Evolutionary conservation across 1,139 yeast species (phyloP), one percentile per base, ranked within the genome.

Genomic region (Scheffersomyces segobiensis): DNA sequence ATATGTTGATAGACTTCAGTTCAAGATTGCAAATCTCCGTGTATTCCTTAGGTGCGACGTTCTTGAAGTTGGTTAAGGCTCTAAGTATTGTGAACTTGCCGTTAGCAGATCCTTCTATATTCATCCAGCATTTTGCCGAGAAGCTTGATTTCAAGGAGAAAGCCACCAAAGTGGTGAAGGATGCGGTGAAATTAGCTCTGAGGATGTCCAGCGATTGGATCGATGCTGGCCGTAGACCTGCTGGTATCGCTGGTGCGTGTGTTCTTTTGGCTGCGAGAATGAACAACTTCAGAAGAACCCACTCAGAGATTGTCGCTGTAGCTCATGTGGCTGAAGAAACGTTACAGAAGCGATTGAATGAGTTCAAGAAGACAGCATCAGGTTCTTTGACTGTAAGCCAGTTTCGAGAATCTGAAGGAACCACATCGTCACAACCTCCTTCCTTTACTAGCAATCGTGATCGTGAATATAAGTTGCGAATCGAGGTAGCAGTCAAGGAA

Each of bases 181-280:
- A 96, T 72, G 98, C 99, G 0, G 88, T 88, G 8, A 86, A 88
- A 65, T 77, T 95, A 48, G 97, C 97, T 0, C 92, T 87, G 67
- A 81, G 97, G 65, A 95, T 95, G 99, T 83, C 93, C 22, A 85
- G 87, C 55, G 99, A 95, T 71, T 95, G 98, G 98, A 90, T 95
- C 63, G 91, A 89, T 69, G 96, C 92, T 72, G 99, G 99, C 46
- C 84, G 99, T 70, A 83, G 99, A 61, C 99, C 99, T 0, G 98
- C 99, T 0, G 99, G 99, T 68, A 86, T 95, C 55, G 99, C 99
- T 0, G 99, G 99, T 39, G 99, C 99, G 0, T 93, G 98, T 73
- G 83, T 95, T 2, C 73, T 96, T 54, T 76, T 95, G 56, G 99
- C 99, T 0, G 95, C 98, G 3, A 83, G 99, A 73, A 95, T 95